These are phyloP conservation scores for Aspergillus haitiensis DNA, from an alignment of 495 filamentous ascomycete genomes.

Conservation along the genomic window DNA sequence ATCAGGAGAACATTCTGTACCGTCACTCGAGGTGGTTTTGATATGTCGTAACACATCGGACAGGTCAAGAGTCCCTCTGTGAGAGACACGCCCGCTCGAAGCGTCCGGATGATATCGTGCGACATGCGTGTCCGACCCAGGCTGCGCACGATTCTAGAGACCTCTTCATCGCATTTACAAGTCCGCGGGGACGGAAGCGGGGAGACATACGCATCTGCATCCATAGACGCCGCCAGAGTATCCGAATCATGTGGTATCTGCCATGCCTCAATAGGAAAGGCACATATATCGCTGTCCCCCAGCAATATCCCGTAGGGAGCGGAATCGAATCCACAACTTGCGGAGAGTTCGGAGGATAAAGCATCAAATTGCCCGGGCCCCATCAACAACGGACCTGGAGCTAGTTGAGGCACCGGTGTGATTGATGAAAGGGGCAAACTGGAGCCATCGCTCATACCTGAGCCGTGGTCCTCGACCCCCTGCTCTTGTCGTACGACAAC, in stretches of 20 bases:
- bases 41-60: slow-evolving; percentile 6
- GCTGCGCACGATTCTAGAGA: background rate
- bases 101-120: slow-evolving; percentile 9
- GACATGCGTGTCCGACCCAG: slow-evolving; percentile 6
- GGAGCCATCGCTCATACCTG: slow-evolving; percentile 1
- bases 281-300: slow-evolving; percentile 8
- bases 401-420: background rate
- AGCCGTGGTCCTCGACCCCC: background rate
- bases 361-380: background rate
- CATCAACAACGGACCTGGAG: background rate
- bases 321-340: slow-evolving; percentile 2
- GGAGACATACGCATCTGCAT: background rate
- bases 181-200: background rate
- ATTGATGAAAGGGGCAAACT: background rate
- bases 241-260: slow-evolving; percentile 1
- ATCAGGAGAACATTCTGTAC: slow-evolving; percentile 10
- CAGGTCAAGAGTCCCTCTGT: slow-evolving; percentile 8
- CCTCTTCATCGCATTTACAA: slow-evolving; percentile 13
- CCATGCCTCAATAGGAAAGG: slow-evolving; percentile 8
- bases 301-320: background rate
- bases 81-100: background rate
- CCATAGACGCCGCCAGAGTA: background rate
- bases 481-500: slow-evolving; percentile 1
- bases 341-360: slow-evolving; percentile 5
- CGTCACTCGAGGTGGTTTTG: slow-evolving; percentile 12